phyloP scores from a whole-genome alignment of 2,329 filamentous ascomycete genomes.

The Paecilomyces sp. region DNA sequence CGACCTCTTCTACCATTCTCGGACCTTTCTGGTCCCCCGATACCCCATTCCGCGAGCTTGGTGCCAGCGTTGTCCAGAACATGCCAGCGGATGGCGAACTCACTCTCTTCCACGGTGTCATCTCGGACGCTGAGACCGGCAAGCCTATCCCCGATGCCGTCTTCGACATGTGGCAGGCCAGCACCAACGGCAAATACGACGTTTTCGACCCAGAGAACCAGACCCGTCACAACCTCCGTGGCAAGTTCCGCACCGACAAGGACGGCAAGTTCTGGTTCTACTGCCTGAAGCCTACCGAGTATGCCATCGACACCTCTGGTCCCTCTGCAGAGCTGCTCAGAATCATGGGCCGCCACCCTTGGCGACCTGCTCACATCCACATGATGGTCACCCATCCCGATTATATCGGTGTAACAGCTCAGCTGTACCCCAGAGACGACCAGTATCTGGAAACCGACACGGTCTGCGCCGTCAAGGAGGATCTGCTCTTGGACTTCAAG shows the following conservation, averaged over 20 bases:
- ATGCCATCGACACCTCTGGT: conserved; percentile 56
- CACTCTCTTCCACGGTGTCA: conserved; percentile 61
- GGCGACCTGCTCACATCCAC: conserved; percentile 57
- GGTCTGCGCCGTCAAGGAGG: conserved; percentile 57
- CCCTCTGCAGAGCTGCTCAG: conserved; percentile 48
- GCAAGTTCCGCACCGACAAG: conserved; percentile 65
- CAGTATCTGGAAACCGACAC: conserved; percentile 52
- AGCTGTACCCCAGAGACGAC: conserved; percentile 54
- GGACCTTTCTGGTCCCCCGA: conserved; percentile 73
- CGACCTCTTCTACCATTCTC: conserved; percentile 69
- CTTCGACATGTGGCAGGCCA: conserved; percentile 74
- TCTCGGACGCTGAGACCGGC: conserved; percentile 59
- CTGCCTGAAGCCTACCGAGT: conserved; percentile 67
- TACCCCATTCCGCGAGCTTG: conserved; percentile 63
- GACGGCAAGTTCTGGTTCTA: conserved; percentile 67
- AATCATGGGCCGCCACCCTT: conserved; percentile 51
- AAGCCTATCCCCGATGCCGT: conserved; percentile 61
- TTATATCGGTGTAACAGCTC: conserved; percentile 51
- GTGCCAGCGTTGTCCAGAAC: conserved; percentile 60
- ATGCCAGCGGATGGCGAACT: conserved; percentile 50
- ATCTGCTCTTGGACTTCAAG: conserved; percentile 52
- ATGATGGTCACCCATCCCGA: conserved; percentile 49
- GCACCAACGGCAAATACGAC: conserved; percentile 68
- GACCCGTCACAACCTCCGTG: conserved; percentile 65
- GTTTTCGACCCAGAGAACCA: conserved; percentile 68